Conservation (phyloP, 169 alveolate species). For the Plasmodium chabaudi region DNA sequence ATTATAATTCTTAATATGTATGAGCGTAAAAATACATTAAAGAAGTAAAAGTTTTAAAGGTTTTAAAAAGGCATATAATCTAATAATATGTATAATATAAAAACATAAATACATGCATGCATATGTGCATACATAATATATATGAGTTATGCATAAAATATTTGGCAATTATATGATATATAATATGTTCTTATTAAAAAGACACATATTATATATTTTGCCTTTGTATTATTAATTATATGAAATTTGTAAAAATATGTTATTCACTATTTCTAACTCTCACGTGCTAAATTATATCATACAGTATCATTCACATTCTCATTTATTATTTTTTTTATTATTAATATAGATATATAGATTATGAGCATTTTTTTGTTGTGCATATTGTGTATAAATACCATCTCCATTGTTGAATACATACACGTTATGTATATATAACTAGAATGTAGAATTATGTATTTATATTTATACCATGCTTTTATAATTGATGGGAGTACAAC, state of each 20-base stretch:
- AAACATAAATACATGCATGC: neutral
- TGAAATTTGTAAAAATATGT: neutral
- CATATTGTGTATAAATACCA: no score
- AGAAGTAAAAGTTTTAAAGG: neutral
- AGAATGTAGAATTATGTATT: no score
- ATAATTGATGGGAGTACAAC: no score
- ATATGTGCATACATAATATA: conserved; percentile 2
- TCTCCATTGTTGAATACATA: neutral
- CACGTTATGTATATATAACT: neutral
- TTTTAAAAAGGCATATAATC: neutral
- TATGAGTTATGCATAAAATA: conserved; percentile 9
- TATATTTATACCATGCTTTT: no score
- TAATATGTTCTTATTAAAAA: conserved; percentile 12
- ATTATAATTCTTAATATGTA: conserved; percentile 13
- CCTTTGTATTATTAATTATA: no score
- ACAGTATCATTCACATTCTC: no score
- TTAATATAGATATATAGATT: no score
- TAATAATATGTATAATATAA: neutral
- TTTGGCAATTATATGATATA: conserved; percentile 6
- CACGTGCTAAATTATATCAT: no score
- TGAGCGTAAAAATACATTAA: neutral
- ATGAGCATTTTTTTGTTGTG: no score
- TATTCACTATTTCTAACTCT: neutral
- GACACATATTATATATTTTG: neutral
- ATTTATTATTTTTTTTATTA: no score